Conservation (phyloP, 2,329 filamentous ascomycete genomes). For the Fusarium sp. region DNA sequence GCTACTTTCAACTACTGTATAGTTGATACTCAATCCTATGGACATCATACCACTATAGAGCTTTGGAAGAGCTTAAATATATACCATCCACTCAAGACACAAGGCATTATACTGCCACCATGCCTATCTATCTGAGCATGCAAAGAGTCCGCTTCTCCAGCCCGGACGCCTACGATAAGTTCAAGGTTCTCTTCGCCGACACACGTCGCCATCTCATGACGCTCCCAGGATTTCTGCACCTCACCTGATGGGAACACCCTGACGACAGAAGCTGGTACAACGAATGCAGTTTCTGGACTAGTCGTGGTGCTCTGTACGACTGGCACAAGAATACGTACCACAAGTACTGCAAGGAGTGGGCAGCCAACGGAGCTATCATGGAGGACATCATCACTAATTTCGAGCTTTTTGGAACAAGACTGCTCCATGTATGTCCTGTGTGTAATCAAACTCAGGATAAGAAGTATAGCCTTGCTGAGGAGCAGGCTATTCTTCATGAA, state of each 20-base stretch:
- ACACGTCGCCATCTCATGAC: conserved; percentile 26
- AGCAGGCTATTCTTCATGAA: conserved; percentile 27
- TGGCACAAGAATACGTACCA: conserved; percentile 33
- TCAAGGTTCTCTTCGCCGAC: conserved; percentile 25
- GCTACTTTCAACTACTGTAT: not conserved
- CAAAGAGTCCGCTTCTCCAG: conserved; percentile 23
- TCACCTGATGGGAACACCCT: conserved; percentile 25
- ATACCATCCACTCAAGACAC: not conserved
- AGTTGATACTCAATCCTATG: rapidly evolving
- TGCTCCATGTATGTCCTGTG: conserved; percentile 24
- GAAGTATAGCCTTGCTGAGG: conserved; percentile 31
- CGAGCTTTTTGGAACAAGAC: conserved; percentile 21
- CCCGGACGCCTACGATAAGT: conserved; percentile 21
- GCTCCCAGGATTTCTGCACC: conserved; percentile 3
- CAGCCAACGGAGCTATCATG: conserved; percentile 29
- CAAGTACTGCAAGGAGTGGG: conserved; percentile 30
- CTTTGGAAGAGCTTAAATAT: not conserved
- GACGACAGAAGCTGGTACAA: conserved; percentile 25
- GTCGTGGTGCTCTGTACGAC: conserved; percentile 16
- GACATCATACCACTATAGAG: too few relatives aligned
- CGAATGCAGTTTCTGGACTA: conserved; percentile 33
- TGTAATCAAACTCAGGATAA: conserved; percentile 27
- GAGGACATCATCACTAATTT: conserved; percentile 36
- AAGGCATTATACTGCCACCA: not conserved
- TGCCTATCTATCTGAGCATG: conserved; percentile 21